Base-by-base conservation (phyloP, 345 rosid genomes). In the Xanthoceras sorbifolium region DNA sequence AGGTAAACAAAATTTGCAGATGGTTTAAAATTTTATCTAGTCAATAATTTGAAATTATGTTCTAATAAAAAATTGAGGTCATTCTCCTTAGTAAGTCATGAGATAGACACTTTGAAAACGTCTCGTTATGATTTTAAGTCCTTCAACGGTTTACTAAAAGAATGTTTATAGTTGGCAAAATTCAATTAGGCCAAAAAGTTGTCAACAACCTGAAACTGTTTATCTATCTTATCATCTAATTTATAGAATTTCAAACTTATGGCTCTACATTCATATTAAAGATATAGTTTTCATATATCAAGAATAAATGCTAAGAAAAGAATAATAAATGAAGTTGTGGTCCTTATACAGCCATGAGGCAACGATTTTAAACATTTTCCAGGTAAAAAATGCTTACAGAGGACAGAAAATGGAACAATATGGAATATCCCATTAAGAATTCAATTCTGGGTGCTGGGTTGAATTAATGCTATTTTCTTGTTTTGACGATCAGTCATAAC, bases 1-100 rank as follows among this genome's bases (percentile, higher is more conserved):
- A 87, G 92, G 92, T 89, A 74, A 38, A 34, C 63, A 36, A 36
- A 34, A 48, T 62, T 72, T 73, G 23, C 38, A 48, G 67, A 60
- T 76, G 79, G 76, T 32, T 48, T 38, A 64, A 57, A 71, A 9
- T 8, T 57, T 23, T 57, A 7, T 57, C 7, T n/a, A 22, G 55
- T 57, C 28, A 5, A 22, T 57, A 23, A 5, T 57, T 57, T 23
- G 11, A 9, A 5, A 57, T 22, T 22, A 22, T 57, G 12, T 57
- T 57, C 26, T 22, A n/a, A 57, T 7, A 9, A 20, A 9, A 6
- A 57, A 9, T 23, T 23, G 57, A 4, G 28, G 17, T 17, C n/a
- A 22, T 67, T 67, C 26, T 20, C 20, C n/a, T 76, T 59, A 2
- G 15, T 38, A 40, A 70, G 68, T 28, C 20, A 28, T 62, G 22